Percentiles rank a stretch among this genome's conserved stretches.
Conservation (phyloP, 2,329 filamentous ascomycete species). For the Magnaporthales sp. region DNA sequence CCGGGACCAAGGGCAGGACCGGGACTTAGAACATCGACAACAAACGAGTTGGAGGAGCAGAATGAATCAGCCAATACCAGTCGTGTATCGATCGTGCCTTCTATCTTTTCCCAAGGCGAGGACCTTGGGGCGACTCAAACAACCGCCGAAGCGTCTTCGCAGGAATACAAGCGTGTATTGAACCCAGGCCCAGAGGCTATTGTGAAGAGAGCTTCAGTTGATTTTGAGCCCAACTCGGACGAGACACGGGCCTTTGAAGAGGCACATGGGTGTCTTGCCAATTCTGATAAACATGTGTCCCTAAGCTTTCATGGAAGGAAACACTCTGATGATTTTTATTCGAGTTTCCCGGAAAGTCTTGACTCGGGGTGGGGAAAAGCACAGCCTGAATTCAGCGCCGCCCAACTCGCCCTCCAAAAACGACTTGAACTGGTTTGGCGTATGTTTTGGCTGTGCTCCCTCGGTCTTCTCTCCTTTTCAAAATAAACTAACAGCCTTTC, state of each 20-base stretch:
- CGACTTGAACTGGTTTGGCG: slow-evolving; percentile 29
- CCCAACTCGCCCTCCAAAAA: slow-evolving; percentile 11
- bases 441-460: slow-evolving; percentile 16
- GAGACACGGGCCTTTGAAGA: slow-evolving; percentile 3
- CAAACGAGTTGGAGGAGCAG: not conserved
- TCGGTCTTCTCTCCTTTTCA: not conserved
- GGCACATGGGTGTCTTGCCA: not conserved
- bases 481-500: not conserved
- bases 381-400: not conserved
- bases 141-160: slow-evolving; percentile 20
- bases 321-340: not conserved
- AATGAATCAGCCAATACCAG: slow-evolving; percentile 21
- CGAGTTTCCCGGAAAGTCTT: not conserved
- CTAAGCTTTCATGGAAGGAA: not conserved
- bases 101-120: slow-evolving; percentile 23
- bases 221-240: slow-evolving; percentile 1
- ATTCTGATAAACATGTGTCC: not conserved
- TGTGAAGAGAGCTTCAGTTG: not conserved
- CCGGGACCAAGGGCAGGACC: not conserved
- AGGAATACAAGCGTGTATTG: slow-evolving; percentile 10
- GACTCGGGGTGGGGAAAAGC: not conserved
- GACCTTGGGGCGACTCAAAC: slow-evolving; percentile 21
- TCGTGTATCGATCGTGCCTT: slow-evolving; percentile 20
- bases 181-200: not conserved
- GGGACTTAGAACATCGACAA: not conserved